Evolutionary conservation across 352 stramenopile species (phyloP), one percentile per base, ranked within the genome.

Genomic region (Phytophthora pistaciae): DNA sequence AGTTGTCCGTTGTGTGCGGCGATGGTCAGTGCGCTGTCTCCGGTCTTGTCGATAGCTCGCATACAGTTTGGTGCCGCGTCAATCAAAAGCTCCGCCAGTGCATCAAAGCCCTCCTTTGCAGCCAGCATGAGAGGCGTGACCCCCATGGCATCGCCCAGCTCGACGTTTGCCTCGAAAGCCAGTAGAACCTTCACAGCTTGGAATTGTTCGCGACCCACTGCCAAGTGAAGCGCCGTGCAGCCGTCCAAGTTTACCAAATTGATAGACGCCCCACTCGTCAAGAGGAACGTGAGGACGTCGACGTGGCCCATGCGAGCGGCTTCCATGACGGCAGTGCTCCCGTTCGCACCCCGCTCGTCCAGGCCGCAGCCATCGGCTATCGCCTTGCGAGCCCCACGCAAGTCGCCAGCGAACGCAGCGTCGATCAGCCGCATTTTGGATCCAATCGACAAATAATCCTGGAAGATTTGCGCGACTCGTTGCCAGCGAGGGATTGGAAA

Each of bases 221-320:
- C 58, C 31, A 55, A 29, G 31, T 72, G 58, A 5, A 72, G 66
- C 1, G 65, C 52, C 5, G 50, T 72, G 13, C 14, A 16, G n/a
- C 58, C 31, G 1, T 72, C 58, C 21, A 44, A 63, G 21, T 58
- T 58, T 3, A 57, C 25, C 20, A 61, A 18, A 33, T 63, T 29
- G 18, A 44, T 2, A 0, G 23, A 29, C 1, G 56, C 56, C 11
- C 40, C 49, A 33, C 33, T 53, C 3, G 27, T 33, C 36, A 72
- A 1, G 13, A 72, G n/a, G 44, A 67, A 52, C 20, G 52, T 63
- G 25, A 67, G 13, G 5, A 68, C 29, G 33, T 66, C 56, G 3
- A 55, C 13, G 20, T 72, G 52, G 1, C 38, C 38, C 42, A 54
- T 6, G 11, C 29, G 16, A 46, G 52, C 50, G 14, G 57, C 49